phyloP scores from a whole-genome alignment of 2,329 filamentous ascomycete species.

The Ophiostoma quercus region DNA sequence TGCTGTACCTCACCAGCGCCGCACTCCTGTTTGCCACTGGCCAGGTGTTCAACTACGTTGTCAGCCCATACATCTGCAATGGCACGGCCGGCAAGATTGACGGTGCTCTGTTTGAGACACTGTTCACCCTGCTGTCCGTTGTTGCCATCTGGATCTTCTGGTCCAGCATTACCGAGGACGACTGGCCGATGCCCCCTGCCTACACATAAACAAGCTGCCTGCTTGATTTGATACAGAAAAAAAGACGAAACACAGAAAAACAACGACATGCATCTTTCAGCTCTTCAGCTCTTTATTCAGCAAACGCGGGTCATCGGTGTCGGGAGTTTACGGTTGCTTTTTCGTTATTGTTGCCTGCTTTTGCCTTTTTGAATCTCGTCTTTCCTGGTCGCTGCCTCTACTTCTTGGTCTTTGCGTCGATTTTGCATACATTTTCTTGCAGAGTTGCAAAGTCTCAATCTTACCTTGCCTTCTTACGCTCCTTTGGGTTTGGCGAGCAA shows the following conservation, averaged over 20 bases:
- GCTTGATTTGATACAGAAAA: neutral
- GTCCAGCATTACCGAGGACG: constrained; percentile 98
- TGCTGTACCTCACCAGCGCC: constrained; percentile 76
- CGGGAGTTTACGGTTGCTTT: constrained; percentile 18
- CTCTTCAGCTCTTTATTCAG: neutral
- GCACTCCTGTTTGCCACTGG: constrained; percentile 81
- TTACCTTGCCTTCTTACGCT: constrained; percentile 13
- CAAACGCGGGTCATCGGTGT: constrained; percentile 18
- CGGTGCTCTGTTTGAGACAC: constrained; percentile 83
- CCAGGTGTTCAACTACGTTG: constrained; percentile 92
- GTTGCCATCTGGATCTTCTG: constrained; percentile 89
- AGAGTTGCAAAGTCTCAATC: neutral
- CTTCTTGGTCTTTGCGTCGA: constrained; percentile 8
- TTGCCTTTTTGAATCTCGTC: constrained; percentile 16
- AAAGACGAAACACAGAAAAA: neutral
- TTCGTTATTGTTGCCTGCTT: constrained; percentile 15
- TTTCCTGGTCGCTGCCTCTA: neutral
- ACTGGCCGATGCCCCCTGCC: constrained; percentile 68
- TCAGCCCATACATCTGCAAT: constrained; percentile 85
- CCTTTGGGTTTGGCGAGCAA: neutral
- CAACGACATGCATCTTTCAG: constrained; percentile 3
- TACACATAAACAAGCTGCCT: constrained; percentile 25
- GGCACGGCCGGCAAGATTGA: constrained; percentile 83
- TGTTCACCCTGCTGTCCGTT: constrained; percentile 84
- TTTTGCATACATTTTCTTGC: neutral